Evolutionary conservation across 768 basidiomycete genomes (phyloP), one percentile per base, ranked within the genome.

Genomic region (Calocybe cyanea): DNA sequence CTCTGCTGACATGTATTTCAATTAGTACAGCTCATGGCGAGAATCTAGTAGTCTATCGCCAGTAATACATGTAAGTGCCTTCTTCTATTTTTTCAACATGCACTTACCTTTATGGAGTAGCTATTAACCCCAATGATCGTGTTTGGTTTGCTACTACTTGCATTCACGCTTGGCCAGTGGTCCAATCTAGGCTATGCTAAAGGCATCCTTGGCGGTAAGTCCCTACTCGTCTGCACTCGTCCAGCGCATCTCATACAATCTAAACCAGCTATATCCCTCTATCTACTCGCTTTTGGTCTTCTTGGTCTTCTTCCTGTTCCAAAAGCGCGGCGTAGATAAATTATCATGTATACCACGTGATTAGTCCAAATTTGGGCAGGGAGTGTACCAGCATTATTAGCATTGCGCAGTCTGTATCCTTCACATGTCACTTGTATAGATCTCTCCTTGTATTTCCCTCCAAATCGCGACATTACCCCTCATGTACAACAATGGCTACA

Each of bases 231-330:
- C 14, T 34, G 30, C 7, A 25, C 32, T 35, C 25, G 30, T 17
- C 42, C 46, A 37, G n/a, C n/a, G n/a, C 14, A 37, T 30, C 15
- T 39, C 32, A 55, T 49, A n/a, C 32, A 11, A 21, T 25, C 45
- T 5, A 41, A 17, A 17, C 19, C 1, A 90, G 87, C 83, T 9
- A 80, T 78, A 9, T 83, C 81, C 8, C 60, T 87, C 37, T 90
- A 89, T 53, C 78, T 79, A 7, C 69, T 87, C 33, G 68, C 69
- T 15, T 86, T 90, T 57, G 87, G 87, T n/a, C 61, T 87, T 28
- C 73, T 90, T 46, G 87, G 86, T 2, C 69, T 90, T 17, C 65
- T 89, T 41, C 84, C 86, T 11, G 76, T 77, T 19, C 85, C 85
- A 10, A 76, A 70, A 61, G 66, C 75, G 42, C 57, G 52, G 37